phyloP scores from a whole-genome alignment of 108 stramenopile genomes.

The Nitzschia inconspicua region DNA sequence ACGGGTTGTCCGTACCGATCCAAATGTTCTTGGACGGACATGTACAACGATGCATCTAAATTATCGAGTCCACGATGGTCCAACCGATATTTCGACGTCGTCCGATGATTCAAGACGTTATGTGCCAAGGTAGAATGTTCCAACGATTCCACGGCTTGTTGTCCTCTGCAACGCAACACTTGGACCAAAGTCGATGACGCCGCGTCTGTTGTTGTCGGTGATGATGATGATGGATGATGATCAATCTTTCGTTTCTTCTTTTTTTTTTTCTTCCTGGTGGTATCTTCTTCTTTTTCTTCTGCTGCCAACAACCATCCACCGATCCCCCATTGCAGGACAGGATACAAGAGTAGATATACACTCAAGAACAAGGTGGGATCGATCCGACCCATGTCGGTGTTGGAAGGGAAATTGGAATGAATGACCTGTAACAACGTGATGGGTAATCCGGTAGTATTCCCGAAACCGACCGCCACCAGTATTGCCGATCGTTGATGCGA shows the following conservation, averaged over 20 bases:
- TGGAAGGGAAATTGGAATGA: constrained; percentile 60
- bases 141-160: background rate
- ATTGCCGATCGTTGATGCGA: constrained; percentile 38
- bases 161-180: background rate
- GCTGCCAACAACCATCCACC: constrained; percentile 80
- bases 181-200: background rate
- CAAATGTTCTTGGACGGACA: constrained; percentile 19
- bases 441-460: constrained; percentile 77
- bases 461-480: constrained; percentile 72
- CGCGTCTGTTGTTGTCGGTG: background rate
- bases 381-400: constrained; percentile 62
- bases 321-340: constrained; percentile 83
- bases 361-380: constrained; percentile 81
- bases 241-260: background rate
- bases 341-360: constrained; percentile 78
- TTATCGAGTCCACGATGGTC: constrained; percentile 16
- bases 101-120: constrained; percentile 23
- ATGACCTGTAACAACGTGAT: constrained; percentile 85
- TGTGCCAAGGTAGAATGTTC: background rate
- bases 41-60: constrained; percentile 39
- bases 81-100: background rate
- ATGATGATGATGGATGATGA: background rate
- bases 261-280: background rate
- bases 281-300: constrained; percentile 1
- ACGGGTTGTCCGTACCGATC: constrained; percentile 2